Evolutionary conservation across 805 yeast genomes (phyloP).

Genomic region (Metschnikowia peoriensis): DNA sequence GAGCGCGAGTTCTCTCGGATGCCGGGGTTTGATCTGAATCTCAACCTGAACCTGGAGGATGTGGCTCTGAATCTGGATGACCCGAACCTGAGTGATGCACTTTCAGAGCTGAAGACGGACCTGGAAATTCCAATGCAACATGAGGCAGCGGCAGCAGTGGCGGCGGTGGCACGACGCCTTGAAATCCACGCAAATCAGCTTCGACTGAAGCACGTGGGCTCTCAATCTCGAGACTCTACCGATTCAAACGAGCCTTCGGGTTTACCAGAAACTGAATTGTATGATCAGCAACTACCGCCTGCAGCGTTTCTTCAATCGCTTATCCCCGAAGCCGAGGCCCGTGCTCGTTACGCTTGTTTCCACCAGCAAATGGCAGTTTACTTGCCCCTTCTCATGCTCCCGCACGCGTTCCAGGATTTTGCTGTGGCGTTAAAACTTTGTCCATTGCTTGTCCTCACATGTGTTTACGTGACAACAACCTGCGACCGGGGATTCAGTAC

Average conservation of each 20-base stretch:
- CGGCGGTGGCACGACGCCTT: too few species aligned
- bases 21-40: not conserved
- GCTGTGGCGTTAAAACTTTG: constrained; percentile 40
- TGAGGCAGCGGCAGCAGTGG: too few species aligned
- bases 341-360: constrained; percentile 34
- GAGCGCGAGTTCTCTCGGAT: constrained; percentile 6
- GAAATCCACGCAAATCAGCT: too few species aligned
- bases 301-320: not conserved
- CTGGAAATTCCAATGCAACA: too few species aligned
- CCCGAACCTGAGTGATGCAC: too few species aligned
- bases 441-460: constrained; percentile 44
- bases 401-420: constrained; percentile 32
- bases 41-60: too few species aligned
- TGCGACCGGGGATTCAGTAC: constrained; percentile 31
- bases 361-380: constrained; percentile 38
- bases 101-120: too few species aligned
- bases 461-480: constrained; percentile 47
- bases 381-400: constrained; percentile 50
- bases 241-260: too few species aligned
- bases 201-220: too few species aligned
- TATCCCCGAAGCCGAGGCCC: constrained; percentile 28
- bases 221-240: too few species aligned
- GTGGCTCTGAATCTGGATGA: too few species aligned
- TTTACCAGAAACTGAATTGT: not conserved
- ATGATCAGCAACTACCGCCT: not conserved